Evolutionary conservation across 73 alveolate species (phyloP), one percentile per base, ranked within the genome.

Genomic region (Urostyla sp.): DNA sequence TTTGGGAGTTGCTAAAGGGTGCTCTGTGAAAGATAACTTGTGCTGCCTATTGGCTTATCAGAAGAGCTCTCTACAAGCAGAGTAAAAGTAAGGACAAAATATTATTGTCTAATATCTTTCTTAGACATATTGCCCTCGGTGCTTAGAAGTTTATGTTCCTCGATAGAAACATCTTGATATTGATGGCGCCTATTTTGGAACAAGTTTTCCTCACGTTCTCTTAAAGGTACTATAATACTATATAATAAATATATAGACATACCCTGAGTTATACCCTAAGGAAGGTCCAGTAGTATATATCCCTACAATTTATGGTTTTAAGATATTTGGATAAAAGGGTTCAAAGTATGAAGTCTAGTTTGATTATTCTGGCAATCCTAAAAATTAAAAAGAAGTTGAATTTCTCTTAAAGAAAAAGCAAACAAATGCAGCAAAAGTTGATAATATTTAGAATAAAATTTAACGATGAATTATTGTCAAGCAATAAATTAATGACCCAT

Each of bases 161-260:
- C 63, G 72, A 52, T 55, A 37, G 81, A 67, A 49, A 48, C 56
- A 56, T 38, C 67, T 61, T 35, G 84, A 48, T 75, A 48, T 85
- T 51, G 89, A 28, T 77, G 84, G 75, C 87, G 97, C 98, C 55
- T 91, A 80, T 77, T 94, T 94, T 58, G 98, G 98, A 52, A 87
- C 94, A 45, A 85, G 95, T 32, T 94, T 91, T 61, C 96, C 98
- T 37, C 94, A 83, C 54, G 88, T 90, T 55, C 56, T 89, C 11
- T n/a, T 78, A 0, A 32, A 60, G 59, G 82, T 72, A 43, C 26
- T 2, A 16, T 44, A 32, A 43, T 69, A 21, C 58, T 35, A 38
- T 40, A 5, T 10, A 11, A 3, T 35, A 3, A n/a, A 4, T 34
- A 59, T 34, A 26, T 61, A 78, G 83, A 76, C 90, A 8, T 87